A percentile compares a stretch with the other conserved stretches of the same genome.
Evolutionary conservation across 2,329 filamentous ascomycete species (phyloP).

Genomic region (Botrytis tulipae): DNA sequence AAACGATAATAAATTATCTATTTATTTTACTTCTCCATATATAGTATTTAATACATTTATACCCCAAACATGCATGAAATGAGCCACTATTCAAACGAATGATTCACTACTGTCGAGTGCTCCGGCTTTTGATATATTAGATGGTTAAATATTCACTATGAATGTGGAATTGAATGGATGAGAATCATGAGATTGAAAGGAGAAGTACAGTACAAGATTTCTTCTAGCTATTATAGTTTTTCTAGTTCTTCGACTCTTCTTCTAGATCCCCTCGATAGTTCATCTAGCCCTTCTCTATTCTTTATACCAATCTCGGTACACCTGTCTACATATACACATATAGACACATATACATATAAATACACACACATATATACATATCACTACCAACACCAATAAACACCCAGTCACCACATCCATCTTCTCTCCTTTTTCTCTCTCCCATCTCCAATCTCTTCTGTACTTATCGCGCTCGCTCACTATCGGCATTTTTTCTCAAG

Average conservation of each 20-base stretch:
- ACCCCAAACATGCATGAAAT: background rate
- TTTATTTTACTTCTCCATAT: background rate
- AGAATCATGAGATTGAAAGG: no score
- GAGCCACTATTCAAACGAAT: background rate
- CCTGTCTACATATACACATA: no score
- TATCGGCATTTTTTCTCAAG: background rate
- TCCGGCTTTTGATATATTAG: background rate
- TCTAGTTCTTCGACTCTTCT: background rate
- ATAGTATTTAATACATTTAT: background rate
- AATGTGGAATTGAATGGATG: background rate
- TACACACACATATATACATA: no score
- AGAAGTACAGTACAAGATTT: background rate
- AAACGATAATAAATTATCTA: background rate
- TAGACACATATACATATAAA: no score
- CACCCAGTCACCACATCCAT: no score
- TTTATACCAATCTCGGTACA: background rate
- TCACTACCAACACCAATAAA: background rate
- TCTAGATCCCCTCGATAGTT: no score
- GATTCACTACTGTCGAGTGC: no score
- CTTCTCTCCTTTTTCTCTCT: no score
- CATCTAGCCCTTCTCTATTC: background rate
- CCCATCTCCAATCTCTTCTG: background rate
- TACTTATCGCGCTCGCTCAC: background rate
- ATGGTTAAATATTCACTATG: background rate
- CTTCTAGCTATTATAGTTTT: background rate